Evolutionary conservation across 257 asterid genomes (phyloP), one percentile per base, ranked within the genome.

Genomic region (Solanum acaule): DNA sequence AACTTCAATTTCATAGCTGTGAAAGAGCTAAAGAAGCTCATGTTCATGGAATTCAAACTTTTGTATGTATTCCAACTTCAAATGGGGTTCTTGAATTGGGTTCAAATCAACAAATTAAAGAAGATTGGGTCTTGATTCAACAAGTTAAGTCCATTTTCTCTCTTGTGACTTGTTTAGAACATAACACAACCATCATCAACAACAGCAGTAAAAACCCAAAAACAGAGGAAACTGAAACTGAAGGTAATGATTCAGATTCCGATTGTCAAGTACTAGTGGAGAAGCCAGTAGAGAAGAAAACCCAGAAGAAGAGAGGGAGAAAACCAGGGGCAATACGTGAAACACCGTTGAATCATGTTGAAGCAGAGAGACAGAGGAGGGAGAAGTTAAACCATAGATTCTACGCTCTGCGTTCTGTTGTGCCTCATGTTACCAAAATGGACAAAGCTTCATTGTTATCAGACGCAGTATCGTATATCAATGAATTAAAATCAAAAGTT

Each of bases 311-410:
- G 91, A 89, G 96, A 84, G 98, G 96, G 0, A 85, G 98, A 87
- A 96, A 93, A 92, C 93, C 95, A 0, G 89, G 90, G 25, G 63
- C 8, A 15, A 87, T 86, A 16, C 52, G 89, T 1, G 95, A 91
- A 52, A 85, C 90, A n/a, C 92, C 94, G 6, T 44, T 90, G 87
- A 94, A 93, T 90, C 98, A 94, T 85, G 97, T 95, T 88, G 99
- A 94, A 87, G 98, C 97, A 18, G 98, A 96, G 95, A 88, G 96
- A 92, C 98, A 95, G 94, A 85, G 99, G 85, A 70, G 99, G 90
- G 99, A 96, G 94, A 96, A 95, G 93, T 93, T 95, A 25, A 96
- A 96, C 95, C 94, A 94, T 92, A 91, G 96, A 0, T 96, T 96
- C 93, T 95, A 91, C 91, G 93, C 95, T 5, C 92, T 96, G 33